A percentile compares a stretch with the other conserved stretches of the same genome.
Conservation (phyloP, 257 asterid species). For the Solanum chmielewskii region DNA sequence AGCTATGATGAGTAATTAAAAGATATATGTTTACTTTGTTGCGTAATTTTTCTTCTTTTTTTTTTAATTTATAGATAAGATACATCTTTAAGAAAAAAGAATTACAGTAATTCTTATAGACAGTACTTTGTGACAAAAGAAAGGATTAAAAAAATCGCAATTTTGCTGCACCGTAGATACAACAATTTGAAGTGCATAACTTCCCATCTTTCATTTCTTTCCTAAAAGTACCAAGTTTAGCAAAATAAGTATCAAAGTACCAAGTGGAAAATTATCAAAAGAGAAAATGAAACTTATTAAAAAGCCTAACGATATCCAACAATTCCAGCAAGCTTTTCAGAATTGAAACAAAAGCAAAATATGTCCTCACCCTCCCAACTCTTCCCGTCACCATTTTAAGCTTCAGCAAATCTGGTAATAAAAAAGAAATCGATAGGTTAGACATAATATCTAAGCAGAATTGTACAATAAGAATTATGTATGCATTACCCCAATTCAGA, state of each 20-base stretch:
- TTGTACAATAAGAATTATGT: background rate
- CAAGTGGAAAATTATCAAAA: background rate
- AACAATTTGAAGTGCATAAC: background rate
- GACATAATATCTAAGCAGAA: background rate
- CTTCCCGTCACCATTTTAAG: constrained; percentile 14
- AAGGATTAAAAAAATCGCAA: too few relatives aligned
- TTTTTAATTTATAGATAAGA: background rate
- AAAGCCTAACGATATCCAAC: background rate
- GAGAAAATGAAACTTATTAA: background rate
- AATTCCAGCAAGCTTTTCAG: background rate
- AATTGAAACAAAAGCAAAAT: background rate
- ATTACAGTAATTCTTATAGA: too few relatives aligned
- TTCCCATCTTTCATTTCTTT: background rate
- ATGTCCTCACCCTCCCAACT: background rate
- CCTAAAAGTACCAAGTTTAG: background rate
- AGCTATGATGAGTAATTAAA: too few relatives aligned
- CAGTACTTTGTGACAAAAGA: too few relatives aligned
- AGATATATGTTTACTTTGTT: too few relatives aligned
- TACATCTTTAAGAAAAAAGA: background rate
- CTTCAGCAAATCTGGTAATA: constrained; percentile 43
- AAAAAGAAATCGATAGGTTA: background rate
- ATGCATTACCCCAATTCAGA: constrained; percentile 69
- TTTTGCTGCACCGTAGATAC: background rate
- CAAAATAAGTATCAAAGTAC: background rate
- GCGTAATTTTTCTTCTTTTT: too few relatives aligned